Evolutionary conservation across 2,329 filamentous ascomycete species (phyloP), one percentile per base, ranked within the genome.

Genomic region (Phialophora verrucosa): DNA sequence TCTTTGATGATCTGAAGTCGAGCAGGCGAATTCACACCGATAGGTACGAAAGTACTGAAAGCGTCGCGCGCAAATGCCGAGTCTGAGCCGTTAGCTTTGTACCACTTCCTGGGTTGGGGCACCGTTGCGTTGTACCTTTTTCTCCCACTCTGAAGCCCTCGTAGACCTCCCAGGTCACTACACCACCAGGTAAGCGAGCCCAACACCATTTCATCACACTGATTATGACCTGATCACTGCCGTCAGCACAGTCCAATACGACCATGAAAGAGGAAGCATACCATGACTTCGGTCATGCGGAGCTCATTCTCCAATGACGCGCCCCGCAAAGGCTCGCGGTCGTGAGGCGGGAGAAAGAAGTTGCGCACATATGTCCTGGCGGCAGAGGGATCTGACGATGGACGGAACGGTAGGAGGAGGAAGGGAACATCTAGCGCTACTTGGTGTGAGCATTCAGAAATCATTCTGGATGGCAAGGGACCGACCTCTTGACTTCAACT

Each of bases 161-260:
- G 76, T 99, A 99, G 50, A 92, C 92, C 75, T 97, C 93, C 95
- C 95, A 98, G 65, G 92, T 93, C 42, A 99, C 93, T 14, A 99
- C 89, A 74, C 95, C 95, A 66, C 93, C 92, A 50, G 90, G 88
- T 59, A 99, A 83, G 80, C 95, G 88, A 77, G 92, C 93, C 95
- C 95, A 99, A 79, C 94, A 98, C 95, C 95, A 99, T 83, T 98
- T 99, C 71, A 95, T 84, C 50, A 97, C 93, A 74, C 93, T 95
- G 70, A 93, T 93, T 62, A 99, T 86, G 64, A 96, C 93, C 92
- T 97, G 62, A 20, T 31, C 14, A n/a, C 2, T 27, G 61, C 32
- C 65, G 27, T 69, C 58, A 60, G 64, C 23, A 32, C 59, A 8
- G 57, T 29, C 23, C n/a, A 50, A 35, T 23, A 27, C 54, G 57